phyloP scores from a whole-genome alignment of 2,329 filamentous ascomycete species.

The Didymella lethalis region DNA sequence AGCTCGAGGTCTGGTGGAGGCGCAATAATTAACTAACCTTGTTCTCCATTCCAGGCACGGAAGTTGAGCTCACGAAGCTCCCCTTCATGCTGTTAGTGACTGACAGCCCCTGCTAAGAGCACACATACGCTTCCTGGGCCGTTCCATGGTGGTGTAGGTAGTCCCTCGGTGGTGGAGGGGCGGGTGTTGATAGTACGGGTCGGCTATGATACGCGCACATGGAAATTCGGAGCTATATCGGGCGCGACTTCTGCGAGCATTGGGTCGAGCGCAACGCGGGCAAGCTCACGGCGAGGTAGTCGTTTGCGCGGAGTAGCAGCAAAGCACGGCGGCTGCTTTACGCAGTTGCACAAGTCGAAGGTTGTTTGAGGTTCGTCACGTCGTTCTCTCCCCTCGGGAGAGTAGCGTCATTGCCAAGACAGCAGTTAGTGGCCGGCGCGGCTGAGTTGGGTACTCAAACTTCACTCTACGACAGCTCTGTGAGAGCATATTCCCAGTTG shows the following conservation, averaged over 20 bases:
- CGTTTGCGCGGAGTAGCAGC: constrained; percentile 24
- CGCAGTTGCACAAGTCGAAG: constrained; percentile 13
- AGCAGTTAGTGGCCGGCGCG: not conserved
- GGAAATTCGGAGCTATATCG: constrained; percentile 43
- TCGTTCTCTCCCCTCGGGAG: constrained; percentile 28
- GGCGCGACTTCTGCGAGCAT: constrained; percentile 47
- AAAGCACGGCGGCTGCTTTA: constrained; percentile 13
- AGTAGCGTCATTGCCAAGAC: constrained; percentile 22
- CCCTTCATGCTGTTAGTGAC: constrained; percentile 62
- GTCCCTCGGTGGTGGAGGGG: constrained; percentile 47
- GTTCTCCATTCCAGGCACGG: constrained; percentile 87
- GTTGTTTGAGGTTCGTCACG: constrained; percentile 28
- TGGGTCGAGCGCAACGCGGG: constrained; percentile 37
- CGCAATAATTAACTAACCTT: constrained; percentile 63
- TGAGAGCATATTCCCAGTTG: not conserved
- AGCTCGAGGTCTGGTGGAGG: constrained; percentile 21
- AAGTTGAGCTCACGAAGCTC: constrained; percentile 90
- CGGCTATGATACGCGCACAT: constrained; percentile 48
- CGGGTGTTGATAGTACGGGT: constrained; percentile 41
- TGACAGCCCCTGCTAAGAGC: not conserved
- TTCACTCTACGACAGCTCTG: not conserved
- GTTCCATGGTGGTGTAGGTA: constrained; percentile 55
- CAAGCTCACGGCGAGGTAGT: constrained; percentile 33
- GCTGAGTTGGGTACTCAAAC: constrained; percentile 10
- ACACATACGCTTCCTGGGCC: constrained; percentile 57